These are phyloP conservation scores for Musa beccarii DNA, from an alignment of 176 grass and related monocot genomes.

Conservation along the genomic window DNA sequence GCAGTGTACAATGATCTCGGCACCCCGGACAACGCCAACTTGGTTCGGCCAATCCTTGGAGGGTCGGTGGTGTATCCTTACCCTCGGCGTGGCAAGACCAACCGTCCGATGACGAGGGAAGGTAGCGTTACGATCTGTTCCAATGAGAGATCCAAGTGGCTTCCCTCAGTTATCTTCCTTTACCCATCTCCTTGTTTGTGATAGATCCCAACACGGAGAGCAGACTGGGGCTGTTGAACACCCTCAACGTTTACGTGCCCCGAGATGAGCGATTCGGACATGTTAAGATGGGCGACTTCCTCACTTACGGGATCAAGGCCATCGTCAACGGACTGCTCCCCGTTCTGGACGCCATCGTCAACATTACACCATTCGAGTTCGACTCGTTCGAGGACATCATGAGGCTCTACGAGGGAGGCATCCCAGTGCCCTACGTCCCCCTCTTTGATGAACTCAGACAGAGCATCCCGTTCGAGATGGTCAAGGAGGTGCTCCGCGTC, in stretches of 20 bases:
- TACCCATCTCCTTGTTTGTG: background rate
- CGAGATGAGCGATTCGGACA: slow-evolving; percentile 56
- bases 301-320: slow-evolving; percentile 39
- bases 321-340: slow-evolving; percentile 34
- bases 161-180: background rate
- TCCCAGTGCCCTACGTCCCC: slow-evolving; percentile 41
- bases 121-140: slow-evolving; percentile 12
- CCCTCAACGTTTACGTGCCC: slow-evolving; percentile 46
- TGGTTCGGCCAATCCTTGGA: slow-evolving; percentile 47
- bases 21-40: slow-evolving; percentile 21
- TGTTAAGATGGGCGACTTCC: slow-evolving; percentile 56
- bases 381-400: slow-evolving; percentile 50
- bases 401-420: slow-evolving; percentile 38
- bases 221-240: slow-evolving; percentile 25
- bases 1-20: slow-evolving; percentile 79
- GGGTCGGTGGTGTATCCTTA: slow-evolving; percentile 39
- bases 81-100: slow-evolving; percentile 41
- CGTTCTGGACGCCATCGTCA: slow-evolving; percentile 33
- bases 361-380: slow-evolving; percentile 33
- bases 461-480: slow-evolving; percentile 41
- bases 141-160: background rate
- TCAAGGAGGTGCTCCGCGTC: slow-evolving; percentile 48
- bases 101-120: slow-evolving; percentile 8
- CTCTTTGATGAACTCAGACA: slow-evolving; percentile 35
- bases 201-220: slow-evolving; percentile 51